Base-by-base conservation (phyloP, 495 filamentous ascomycete species). In the Xylaria palmicola region DNA sequence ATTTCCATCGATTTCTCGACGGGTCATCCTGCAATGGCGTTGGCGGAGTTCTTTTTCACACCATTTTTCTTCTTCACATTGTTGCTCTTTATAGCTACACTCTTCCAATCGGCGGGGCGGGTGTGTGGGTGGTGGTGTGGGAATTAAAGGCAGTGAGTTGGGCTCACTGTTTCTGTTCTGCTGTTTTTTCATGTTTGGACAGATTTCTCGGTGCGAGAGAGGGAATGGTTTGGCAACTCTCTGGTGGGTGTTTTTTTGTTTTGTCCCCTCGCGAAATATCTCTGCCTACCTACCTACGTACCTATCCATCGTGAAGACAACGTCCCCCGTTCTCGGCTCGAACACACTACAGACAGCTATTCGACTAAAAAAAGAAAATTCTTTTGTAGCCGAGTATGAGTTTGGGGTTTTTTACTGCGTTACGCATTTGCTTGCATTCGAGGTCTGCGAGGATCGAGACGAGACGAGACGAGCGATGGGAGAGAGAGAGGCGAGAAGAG, bases 1-100 rank as follows among this genome's bases (percentile, higher is more conserved):
- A 55, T 62, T 62, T 62, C 59, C 50, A 62, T 62, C 36, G 27
- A 20, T 49, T 45, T 62, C 19, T 62, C 50, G 59, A 56, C 29
- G 51, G 59, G 43, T 48, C 51, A 62, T 62, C 55, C 51, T 55
- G 59, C 59, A 62, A 45, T 15, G 59, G 59, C 59, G 59, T 62
- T 62, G 59, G 48, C 17, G 59, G 59, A 27, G 59, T 62, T 54
- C 27, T 61, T 29, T 48, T 30, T 54, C 43, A 30, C 32, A 55
- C 22, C 24, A 32, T 48, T 49, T 55, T 47, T 20, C 24, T 48
- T 49, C 48, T 47, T 20, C 24, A 52, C 13, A 9, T 51, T 8
- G 15, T 44, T 60, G 57, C 57, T 52, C 43, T 51, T 52, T 44
- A 60, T 43, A 51, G 36, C 47, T 24, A 44, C 47, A 24, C 29